phyloP scores from a whole-genome alignment of 1,139 yeast species.

The Candida sanyaensis region DNA sequence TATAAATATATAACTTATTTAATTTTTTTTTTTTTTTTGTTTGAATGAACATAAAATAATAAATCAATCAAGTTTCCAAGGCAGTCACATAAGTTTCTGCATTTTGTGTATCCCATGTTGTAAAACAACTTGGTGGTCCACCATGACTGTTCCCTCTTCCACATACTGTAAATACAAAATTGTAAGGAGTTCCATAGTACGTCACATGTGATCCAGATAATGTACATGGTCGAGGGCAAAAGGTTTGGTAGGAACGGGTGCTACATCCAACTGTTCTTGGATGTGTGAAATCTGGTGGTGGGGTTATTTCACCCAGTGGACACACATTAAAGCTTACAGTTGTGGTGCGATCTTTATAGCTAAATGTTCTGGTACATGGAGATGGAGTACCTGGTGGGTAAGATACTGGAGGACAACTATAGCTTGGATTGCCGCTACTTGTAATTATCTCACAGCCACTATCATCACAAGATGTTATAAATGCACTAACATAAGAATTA shows the following conservation, averaged over 20 bases:
- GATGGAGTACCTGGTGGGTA: background rate
- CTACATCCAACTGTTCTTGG: background rate
- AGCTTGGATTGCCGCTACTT: background rate
- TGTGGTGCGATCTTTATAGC: background rate
- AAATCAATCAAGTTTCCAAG: too few species aligned
- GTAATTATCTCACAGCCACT: constrained; percentile 1
- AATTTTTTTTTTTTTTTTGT: too few species aligned
- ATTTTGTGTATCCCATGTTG: too few species aligned
- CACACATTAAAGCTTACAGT: background rate
- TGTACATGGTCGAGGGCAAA: background rate
- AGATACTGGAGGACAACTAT: background rate
- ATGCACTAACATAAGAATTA: background rate
- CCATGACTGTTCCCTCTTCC: background rate
- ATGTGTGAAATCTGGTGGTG: background rate
- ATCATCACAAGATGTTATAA: background rate
- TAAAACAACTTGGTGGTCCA: too few species aligned
- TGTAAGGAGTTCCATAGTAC: background rate
- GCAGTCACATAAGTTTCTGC: too few species aligned
- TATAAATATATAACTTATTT: too few species aligned
- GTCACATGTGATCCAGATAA: background rate
- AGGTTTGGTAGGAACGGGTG: background rate
- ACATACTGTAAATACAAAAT: background rate
- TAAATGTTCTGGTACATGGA: background rate
- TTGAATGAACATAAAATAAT: too few species aligned
- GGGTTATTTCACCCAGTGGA: background rate